These are phyloP conservation scores for Elasticomyces elasticus DNA, from an alignment of 495 filamentous ascomycete species.

Conservation along the genomic window DNA sequence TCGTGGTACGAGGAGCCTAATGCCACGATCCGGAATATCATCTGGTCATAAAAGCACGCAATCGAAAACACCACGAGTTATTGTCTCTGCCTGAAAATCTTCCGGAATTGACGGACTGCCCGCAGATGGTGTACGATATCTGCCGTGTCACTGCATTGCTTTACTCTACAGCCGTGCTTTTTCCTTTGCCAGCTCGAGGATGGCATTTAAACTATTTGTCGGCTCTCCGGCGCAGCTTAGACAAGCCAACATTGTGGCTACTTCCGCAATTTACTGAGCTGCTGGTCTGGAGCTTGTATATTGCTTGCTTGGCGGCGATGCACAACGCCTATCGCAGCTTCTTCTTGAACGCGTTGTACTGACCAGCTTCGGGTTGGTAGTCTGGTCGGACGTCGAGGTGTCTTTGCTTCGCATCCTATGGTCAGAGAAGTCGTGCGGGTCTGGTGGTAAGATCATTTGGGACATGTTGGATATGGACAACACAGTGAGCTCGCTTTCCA, in stretches of 20 bases:
- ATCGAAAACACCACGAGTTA: neutral
- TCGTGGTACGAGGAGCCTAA: no score
- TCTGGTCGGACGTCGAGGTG: neutral
- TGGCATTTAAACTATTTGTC: neutral
- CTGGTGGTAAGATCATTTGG: no score
- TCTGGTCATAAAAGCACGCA: no score
- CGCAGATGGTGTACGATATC: neutral
- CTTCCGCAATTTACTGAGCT: neutral
- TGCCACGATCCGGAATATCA: no score
- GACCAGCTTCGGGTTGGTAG: neutral
- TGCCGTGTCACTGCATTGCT: neutral
- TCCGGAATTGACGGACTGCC: neutral
- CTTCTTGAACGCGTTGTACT: neutral
- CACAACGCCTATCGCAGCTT: neutral
- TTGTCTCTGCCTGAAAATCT: neutral
- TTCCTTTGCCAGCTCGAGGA: neutral
- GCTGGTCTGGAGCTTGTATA: neutral
- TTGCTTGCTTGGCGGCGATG: neutral
- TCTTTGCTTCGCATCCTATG: neutral
- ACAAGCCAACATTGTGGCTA: neutral
- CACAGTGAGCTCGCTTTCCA: no score
- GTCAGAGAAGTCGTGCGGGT: no score
- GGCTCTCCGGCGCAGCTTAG: neutral
- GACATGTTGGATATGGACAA: no score
- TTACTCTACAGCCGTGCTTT: neutral